Evolutionary conservation across 768 basidiomycete genomes (phyloP).

Genomic region (Amanita exitialis): DNA sequence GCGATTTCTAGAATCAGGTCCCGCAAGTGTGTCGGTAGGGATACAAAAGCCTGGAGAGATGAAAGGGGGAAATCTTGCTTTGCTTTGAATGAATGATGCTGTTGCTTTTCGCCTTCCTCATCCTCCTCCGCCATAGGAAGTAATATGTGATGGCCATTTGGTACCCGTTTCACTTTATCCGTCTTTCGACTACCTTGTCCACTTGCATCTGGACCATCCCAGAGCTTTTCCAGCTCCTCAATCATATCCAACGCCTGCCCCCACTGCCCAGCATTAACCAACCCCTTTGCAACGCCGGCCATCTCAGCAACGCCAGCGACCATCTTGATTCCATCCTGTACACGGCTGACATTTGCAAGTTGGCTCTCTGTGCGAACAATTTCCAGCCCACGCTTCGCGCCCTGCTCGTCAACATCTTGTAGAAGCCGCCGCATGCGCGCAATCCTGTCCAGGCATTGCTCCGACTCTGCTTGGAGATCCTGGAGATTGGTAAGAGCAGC

Average conservation of each 20-base stretch:
- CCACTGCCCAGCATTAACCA: conserved; percentile 87
- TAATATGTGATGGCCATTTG: conserved; percentile 12
- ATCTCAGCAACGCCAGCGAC: conserved; percentile 71
- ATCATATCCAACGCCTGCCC: conserved; percentile 72
- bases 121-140: conserved; percentile 29
- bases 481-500: conserved; percentile 92
- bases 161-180: background rate
- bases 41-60: conserved; percentile 60
- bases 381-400: conserved; percentile 72
- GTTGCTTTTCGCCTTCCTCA: conserved; percentile 10
- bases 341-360: conserved; percentile 46
- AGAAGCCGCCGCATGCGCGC: conserved; percentile 61
- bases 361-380: conserved; percentile 58
- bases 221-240: conserved; percentile 54
- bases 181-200: background rate
- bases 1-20: conserved; percentile 68
- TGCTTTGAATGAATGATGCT: conserved; percentile 7
- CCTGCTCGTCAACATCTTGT: conserved; percentile 63
- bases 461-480: conserved; percentile 83
- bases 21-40: conserved; percentile 67
- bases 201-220: conserved; percentile 22
- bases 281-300: conserved; percentile 53
- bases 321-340: conserved; percentile 52
- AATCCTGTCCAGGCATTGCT: conserved; percentile 72
- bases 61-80: conserved; percentile 42